These are phyloP conservation scores for Fusarium sp. DNA, from an alignment of 2,329 filamentous ascomycete species.

Conservation along the genomic window DNA sequence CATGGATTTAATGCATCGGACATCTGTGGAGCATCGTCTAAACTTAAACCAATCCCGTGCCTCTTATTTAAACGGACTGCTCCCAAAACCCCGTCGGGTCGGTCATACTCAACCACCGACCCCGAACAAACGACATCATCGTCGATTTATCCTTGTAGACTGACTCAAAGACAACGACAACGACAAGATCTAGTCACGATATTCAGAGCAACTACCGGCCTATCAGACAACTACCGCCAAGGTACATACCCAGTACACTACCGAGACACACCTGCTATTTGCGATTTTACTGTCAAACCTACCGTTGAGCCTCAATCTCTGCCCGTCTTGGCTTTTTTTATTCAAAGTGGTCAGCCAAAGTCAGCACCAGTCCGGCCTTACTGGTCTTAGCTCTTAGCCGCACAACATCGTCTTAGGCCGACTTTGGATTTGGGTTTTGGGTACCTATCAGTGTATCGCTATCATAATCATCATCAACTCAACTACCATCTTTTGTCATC, in stretches of 20 bases:
- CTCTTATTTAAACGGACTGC: conserved; percentile 2
- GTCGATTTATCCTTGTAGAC: conserved; percentile 25
- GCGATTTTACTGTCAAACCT: not conserved
- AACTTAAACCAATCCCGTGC: conserved; percentile 17
- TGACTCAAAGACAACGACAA: conserved; percentile 16
- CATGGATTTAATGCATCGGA: conserved; percentile 5
- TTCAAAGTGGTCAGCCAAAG: conserved; percentile 13
- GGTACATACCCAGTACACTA: not conserved
- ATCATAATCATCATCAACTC: conserved; percentile 8
- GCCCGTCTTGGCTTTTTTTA: conserved; percentile 16
- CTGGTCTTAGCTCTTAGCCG: conserved; percentile 20
- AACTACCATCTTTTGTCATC: conserved; percentile 3
- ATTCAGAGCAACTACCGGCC: conserved; percentile 15
- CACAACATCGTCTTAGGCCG: conserved; percentile 6
- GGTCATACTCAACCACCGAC: conserved; percentile 26
- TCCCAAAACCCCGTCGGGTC: conserved; percentile 30
- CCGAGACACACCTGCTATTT: not conserved
- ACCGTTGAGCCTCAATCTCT: conserved; percentile 28
- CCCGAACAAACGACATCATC: conserved; percentile 18
- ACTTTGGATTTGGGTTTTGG: not conserved
- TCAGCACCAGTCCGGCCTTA: conserved; percentile 13
- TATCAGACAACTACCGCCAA: conserved; percentile 11
- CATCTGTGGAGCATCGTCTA: conserved; percentile 12
- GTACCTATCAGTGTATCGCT: not conserved
- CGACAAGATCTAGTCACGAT: conserved; percentile 1